phyloP scores from a whole-genome alignment of 768 basidiomycete species.

The Terana coerulea region DNA sequence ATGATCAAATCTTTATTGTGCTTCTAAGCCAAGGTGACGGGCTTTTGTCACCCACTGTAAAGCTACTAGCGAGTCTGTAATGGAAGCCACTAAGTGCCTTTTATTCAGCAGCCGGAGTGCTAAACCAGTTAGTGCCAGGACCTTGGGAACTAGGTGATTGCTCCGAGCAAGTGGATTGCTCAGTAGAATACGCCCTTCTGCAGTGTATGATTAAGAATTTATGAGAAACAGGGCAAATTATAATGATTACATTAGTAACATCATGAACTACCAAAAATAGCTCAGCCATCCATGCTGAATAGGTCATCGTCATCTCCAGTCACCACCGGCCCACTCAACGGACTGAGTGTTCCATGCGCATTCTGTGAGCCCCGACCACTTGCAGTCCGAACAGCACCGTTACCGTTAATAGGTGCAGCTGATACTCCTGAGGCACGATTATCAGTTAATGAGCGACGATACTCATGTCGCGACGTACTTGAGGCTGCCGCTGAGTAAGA shows the following conservation, averaged over 20 bases:
- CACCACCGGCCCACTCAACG: conserved; percentile 56
- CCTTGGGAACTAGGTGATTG: no score
- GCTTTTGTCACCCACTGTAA: no score
- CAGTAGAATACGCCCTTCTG: background rate
- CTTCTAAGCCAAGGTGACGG: no score
- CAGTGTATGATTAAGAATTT: background rate
- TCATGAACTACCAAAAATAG: no score
- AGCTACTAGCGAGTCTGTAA: no score
- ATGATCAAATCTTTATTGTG: no score
- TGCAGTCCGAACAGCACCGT: conserved; percentile 18
- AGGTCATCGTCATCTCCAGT: conserved; percentile 65
- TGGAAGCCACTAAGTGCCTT: no score
- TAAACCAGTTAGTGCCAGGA: no score
- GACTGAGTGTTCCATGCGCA: conserved; percentile 39
- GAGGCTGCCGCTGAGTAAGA: conserved; percentile 48
- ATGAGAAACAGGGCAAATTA: background rate
- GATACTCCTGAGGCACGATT: conserved; percentile 8
- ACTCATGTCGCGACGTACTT: conserved; percentile 16
- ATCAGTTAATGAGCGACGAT: background rate
- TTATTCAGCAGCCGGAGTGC: no score
- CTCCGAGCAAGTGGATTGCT: background rate
- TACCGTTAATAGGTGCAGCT: conserved; percentile 1
- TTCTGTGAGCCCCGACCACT: conserved; percentile 36
- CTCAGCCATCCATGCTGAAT: conserved; percentile 62
- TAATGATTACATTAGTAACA: background rate